phyloP scores from a whole-genome alignment of 2,329 filamentous ascomycete species.

The Endoconidiophora polonica region DNA sequence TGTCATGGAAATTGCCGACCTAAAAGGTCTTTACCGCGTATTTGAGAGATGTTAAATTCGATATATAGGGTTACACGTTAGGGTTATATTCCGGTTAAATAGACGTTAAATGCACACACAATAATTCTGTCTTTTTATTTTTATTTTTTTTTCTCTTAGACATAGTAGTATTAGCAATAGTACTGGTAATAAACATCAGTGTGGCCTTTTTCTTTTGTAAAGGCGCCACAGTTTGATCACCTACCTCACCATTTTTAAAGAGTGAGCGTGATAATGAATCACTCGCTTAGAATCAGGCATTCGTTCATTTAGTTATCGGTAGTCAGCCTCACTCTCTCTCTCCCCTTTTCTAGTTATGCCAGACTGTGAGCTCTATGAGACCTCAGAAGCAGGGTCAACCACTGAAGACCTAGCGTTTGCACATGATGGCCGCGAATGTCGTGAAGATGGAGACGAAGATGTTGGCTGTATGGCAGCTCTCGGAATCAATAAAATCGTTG shows the following conservation, averaged over 20 bases:
- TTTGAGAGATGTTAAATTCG: slow-evolving; percentile 74
- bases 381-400: too few relatives aligned
- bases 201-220: too few relatives aligned
- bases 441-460: not conserved
- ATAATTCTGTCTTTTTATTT: not conserved
- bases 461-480: not conserved
- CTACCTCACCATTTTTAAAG: too few relatives aligned
- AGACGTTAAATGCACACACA: too few relatives aligned
- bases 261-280: too few relatives aligned
- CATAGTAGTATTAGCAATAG: not conserved
- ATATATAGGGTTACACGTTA: not conserved
- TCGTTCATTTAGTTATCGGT: too few relatives aligned
- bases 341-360: too few relatives aligned
- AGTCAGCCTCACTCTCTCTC: too few relatives aligned
- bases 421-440: not conserved
- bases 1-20: slow-evolving; percentile 72
- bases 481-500: not conserved
- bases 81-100: not conserved
- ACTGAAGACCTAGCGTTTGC: not conserved
- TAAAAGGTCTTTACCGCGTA: slow-evolving; percentile 84
- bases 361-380: too few relatives aligned
- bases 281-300: too few relatives aligned
- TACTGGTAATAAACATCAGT: too few relatives aligned
- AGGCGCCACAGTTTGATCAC: too few relatives aligned
- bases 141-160: not conserved